Conservation (phyloP, 495 filamentous ascomycete species). For the Neurospora sp. region DNA sequence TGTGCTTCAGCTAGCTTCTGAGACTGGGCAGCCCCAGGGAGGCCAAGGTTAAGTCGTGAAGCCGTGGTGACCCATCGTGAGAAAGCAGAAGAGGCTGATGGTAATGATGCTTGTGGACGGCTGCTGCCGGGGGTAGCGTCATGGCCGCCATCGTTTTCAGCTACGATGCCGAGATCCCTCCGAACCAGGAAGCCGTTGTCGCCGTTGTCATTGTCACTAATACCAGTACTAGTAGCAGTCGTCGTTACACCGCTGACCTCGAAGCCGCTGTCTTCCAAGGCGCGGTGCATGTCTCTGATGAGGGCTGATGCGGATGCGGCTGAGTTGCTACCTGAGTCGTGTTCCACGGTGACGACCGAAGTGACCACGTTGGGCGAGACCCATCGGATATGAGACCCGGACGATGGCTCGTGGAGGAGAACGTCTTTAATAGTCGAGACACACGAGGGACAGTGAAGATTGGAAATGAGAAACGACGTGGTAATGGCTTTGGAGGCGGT, state of each 20-base stretch:
- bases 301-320: conserved; percentile 6
- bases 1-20: conserved; percentile 14
- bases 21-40: conserved; percentile 1
- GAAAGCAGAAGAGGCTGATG: conserved; percentile 4
- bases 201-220: background rate
- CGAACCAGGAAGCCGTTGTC: conserved; percentile 1
- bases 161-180: conserved; percentile 2
- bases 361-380: conserved; percentile 49
- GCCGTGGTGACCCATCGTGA: conserved; percentile 17
- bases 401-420: background rate
- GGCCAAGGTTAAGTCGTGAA: conserved; percentile 1
- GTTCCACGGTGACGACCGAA: conserved; percentile 39
- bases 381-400: conserved; percentile 23
- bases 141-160: background rate
- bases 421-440: conserved; percentile 40
- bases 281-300: conserved; percentile 25
- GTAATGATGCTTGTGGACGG: background rate
- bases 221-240: conserved; percentile 8
- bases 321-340: background rate
- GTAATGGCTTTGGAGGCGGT: conserved; percentile 15
- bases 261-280: conserved; percentile 36
- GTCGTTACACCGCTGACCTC: conserved; percentile 35
- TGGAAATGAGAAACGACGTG: conserved; percentile 41
- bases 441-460: conserved; percentile 55
- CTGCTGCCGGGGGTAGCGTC: background rate